Conservation (phyloP, 1,284 basidiomycete genomes). For the Trametes sp. region DNA sequence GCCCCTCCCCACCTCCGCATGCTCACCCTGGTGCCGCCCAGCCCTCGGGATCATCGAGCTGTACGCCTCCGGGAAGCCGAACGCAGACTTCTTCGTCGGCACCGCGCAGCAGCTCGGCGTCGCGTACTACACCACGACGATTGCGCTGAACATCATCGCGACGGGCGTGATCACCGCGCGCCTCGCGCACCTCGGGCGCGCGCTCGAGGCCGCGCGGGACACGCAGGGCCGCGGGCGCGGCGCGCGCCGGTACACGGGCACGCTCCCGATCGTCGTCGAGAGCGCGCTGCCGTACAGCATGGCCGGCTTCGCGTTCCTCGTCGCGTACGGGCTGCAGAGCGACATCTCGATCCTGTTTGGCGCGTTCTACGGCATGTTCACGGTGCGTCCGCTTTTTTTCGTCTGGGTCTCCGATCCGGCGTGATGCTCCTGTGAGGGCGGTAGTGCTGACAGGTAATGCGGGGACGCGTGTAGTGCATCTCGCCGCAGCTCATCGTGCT, state of each 20-base stretch:
- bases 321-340: constrained; percentile 22
- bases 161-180: constrained; percentile 26
- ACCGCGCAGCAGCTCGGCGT: constrained; percentile 18
- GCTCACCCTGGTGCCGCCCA: background rate
- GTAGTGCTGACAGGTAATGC: too few species aligned
- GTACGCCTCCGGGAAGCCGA: constrained; percentile 27
- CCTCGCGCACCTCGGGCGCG: constrained; percentile 17
- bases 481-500: constrained; percentile 45
- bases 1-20: background rate
- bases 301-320: constrained; percentile 25
- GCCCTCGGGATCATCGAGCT: constrained; percentile 30
- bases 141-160: constrained; percentile 23
- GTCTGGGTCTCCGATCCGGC: too few species aligned
- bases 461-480: constrained; percentile 40
- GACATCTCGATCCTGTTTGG: constrained; percentile 26
- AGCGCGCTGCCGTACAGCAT: constrained; percentile 30
- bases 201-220: constrained; percentile 9
- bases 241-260: constrained; percentile 19
- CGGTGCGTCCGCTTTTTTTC: constrained; percentile 24
- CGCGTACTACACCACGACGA: constrained; percentile 24
- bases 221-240: constrained; percentile 11
- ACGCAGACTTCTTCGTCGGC: constrained; percentile 34
- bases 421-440: too few species aligned
- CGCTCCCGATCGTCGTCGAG: constrained; percentile 23
- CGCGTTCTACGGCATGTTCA: constrained; percentile 31